These are phyloP conservation scores for Ascosphaera apis DNA, from an alignment of 2,329 filamentous ascomycete species.

Conservation along the genomic window DNA sequence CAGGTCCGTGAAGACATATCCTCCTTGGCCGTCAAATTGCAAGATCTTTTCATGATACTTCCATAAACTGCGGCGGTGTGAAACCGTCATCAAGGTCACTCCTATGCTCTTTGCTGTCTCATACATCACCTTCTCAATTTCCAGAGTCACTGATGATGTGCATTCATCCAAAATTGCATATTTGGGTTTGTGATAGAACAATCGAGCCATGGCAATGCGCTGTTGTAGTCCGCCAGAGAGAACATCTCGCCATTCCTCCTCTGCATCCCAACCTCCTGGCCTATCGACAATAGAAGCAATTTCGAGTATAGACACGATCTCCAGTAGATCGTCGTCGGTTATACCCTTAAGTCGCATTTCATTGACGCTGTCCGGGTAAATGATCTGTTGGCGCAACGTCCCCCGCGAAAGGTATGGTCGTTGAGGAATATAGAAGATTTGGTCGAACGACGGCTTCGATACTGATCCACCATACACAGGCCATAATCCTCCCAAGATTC, in stretches of 20 bases:
- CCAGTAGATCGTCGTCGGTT: conserved; percentile 56
- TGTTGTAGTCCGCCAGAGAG: conserved; percentile 85
- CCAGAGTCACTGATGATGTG: conserved; percentile 81
- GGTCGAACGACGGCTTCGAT: conserved; percentile 68
- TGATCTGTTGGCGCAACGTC: conserved; percentile 85
- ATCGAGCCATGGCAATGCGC: conserved; percentile 81
- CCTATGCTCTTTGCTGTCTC: conserved; percentile 78
- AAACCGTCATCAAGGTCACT: conserved; percentile 93
- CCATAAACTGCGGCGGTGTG: conserved; percentile 77
- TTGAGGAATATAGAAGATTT: conserved; percentile 97
- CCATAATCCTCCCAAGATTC: conserved; percentile 90
- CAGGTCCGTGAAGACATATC: conserved; percentile 70
- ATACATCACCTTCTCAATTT: conserved; percentile 92
- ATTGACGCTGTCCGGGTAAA: conserved; percentile 73
- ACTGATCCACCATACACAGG: conserved; percentile 91
- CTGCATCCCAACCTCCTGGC: conserved; percentile 70
- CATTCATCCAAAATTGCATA: conserved; percentile 97
- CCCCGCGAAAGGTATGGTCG: conserved; percentile 81
- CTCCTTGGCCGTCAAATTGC: conserved; percentile 88
- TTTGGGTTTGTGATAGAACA: conserved; percentile 80
- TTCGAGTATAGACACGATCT: conserved; percentile 55
- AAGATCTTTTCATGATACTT: conserved; percentile 87
- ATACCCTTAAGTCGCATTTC: conserved; percentile 71
- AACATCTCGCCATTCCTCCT: conserved; percentile 91
- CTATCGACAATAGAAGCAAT: conserved; percentile 63